These are phyloP conservation scores for Sporisorium iseilematis-ciliati DNA, from an alignment of 1,284 basidiomycete species.

Conservation along the genomic window DNA sequence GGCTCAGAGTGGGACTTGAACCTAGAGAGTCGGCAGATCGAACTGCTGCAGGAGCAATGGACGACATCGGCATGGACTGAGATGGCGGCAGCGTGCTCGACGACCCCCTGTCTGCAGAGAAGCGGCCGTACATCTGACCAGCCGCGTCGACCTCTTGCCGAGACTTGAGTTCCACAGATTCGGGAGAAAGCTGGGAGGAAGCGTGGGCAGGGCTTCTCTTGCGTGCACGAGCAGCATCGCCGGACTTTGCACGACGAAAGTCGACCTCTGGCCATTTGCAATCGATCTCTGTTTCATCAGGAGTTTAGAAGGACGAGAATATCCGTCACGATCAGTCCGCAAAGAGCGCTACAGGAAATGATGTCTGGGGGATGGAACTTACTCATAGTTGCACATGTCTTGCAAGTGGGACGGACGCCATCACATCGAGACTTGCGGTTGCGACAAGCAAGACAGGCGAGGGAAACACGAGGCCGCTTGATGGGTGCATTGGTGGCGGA, in stretches of 20 bases:
- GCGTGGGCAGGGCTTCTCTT: conserved; percentile 28
- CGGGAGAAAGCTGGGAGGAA: conserved; percentile 30
- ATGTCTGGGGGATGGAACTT: conserved; percentile 17
- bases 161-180: conserved; percentile 16
- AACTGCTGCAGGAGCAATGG: conserved; percentile 1
- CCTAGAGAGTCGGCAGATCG: conserved; percentile 5
- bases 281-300: conserved; percentile 32
- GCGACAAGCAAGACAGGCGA: conserved; percentile 49
- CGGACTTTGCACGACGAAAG: conserved; percentile 50
- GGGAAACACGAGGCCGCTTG: conserved; percentile 53
- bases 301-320: not conserved
- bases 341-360: not conserved
- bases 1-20: conserved; percentile 15
- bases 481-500: conserved; percentile 22
- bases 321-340: not conserved
- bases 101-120: not conserved
- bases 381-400: conserved; percentile 53
- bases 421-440: conserved; percentile 55
- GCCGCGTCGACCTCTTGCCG: conserved; percentile 11
- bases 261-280: conserved; percentile 56
- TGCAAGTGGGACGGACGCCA: conserved; percentile 50
- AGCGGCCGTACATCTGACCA: conserved; percentile 5
- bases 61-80: conserved; percentile 17
- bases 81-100: conserved; percentile 17
- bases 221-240: conserved; percentile 36